phyloP scores from a whole-genome alignment of 2,329 filamentous ascomycete species.

The Colletotrichum chrysophilum region DNA sequence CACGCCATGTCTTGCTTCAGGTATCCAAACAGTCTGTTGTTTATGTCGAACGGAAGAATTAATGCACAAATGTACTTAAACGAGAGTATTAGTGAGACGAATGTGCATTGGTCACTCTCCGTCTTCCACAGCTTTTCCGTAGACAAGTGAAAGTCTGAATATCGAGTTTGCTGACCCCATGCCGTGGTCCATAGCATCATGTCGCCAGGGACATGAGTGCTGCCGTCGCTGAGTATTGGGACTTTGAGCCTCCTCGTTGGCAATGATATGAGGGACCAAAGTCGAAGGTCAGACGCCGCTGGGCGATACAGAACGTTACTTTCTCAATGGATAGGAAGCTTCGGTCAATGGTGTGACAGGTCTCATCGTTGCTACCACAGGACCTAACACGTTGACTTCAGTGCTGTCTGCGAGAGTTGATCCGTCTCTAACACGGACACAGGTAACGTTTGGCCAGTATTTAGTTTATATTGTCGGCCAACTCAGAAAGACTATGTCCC shows the following conservation, averaged over 20 bases:
- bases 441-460: not conserved
- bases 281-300: not conserved
- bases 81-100: not conserved
- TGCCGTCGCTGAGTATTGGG: not conserved
- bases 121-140: accelerated
- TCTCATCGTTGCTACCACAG: not conserved
- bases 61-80: too few relatives aligned
- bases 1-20: too few relatives aligned
- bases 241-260: not conserved
- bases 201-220: accelerated
- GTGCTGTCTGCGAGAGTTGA: not conserved
- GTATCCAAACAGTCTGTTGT: too few relatives aligned
- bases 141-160: not conserved
- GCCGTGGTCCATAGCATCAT: not conserved
- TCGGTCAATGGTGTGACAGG: not conserved
- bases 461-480: not conserved
- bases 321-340: not conserved
- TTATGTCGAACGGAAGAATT: too few relatives aligned
- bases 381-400: not conserved
- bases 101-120: not conserved
- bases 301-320: not conserved
- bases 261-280: not conserved
- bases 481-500: not conserved
- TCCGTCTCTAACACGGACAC: not conserved
- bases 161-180: not conserved